Percentiles rank a stretch among this genome's conserved stretches.
phyloP scores from a whole-genome alignment of 1,139 yeast genomes.

The Diutina neorugosa region DNA sequence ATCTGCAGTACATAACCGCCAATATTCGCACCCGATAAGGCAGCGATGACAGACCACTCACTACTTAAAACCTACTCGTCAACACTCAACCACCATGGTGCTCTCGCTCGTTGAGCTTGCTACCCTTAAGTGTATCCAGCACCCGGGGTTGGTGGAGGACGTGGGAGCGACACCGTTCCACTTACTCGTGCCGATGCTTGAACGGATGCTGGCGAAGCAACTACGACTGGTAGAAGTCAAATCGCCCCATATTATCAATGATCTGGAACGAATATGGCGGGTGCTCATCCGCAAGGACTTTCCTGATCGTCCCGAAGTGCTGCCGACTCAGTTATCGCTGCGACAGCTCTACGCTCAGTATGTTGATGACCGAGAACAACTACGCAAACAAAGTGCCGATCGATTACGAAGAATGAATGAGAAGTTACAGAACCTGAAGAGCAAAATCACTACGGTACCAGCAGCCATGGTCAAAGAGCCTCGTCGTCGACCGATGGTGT shows the following conservation, averaged over 20 bases:
- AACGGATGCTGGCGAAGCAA: constrained; percentile 1
- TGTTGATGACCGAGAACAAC: background rate
- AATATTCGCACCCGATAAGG: background rate
- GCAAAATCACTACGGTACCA: background rate
- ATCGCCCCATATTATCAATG: background rate
- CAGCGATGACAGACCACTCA: background rate
- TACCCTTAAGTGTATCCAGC: background rate
- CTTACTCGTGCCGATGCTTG: background rate
- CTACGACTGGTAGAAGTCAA: background rate
- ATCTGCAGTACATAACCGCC: background rate
- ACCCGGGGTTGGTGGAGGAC: background rate
- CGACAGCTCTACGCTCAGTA: background rate
- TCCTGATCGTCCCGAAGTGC: constrained; percentile 1
- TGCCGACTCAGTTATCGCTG: background rate
- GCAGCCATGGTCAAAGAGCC: background rate
- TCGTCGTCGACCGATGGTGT: background rate
- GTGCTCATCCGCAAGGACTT: background rate
- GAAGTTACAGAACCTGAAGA: background rate
- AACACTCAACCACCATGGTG: background rate
- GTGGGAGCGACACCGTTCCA: background rate
- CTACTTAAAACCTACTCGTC: background rate
- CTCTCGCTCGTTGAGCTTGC: constrained; percentile 1
- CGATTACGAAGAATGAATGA: background rate
- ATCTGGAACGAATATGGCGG: constrained; percentile 2
- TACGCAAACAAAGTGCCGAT: background rate